phyloP scores from a whole-genome alignment of 805 yeast species.

The Metschnikowia drakensbergensis region DNA sequence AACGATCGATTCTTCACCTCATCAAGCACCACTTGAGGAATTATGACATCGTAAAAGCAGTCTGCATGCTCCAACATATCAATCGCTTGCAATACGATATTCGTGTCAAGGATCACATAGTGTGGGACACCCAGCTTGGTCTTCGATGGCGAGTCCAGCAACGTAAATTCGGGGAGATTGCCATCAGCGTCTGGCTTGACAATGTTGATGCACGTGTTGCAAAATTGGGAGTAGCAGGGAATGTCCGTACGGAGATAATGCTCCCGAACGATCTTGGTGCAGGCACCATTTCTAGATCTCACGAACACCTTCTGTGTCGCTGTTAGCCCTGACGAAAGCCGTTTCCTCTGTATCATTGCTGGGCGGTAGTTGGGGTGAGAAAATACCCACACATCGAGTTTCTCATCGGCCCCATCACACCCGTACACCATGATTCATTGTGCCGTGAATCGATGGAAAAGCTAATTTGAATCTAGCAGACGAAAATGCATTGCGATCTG shows the following conservation, averaged over 20 bases:
- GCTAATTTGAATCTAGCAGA: no score
- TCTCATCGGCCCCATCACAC: conserved; percentile 3
- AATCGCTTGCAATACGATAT: conserved; percentile 81
- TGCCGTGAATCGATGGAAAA: no score
- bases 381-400: neutral
- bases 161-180: conserved; percentile 58
- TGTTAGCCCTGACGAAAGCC: conserved; percentile 43
- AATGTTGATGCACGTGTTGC: conserved; percentile 55
- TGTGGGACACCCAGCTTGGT: conserved; percentile 58
- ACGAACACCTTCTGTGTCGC: conserved; percentile 90
- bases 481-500: no score
- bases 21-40: conserved; percentile 94
- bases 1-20: conserved; percentile 85
- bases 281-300: conserved; percentile 83
- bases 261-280: conserved; percentile 87
- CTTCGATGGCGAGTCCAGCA: conserved; percentile 57
- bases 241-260: conserved; percentile 91
- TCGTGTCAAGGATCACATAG: conserved; percentile 82
- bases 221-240: conserved; percentile 78
- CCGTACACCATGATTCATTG: neutral
- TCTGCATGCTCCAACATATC: conserved; percentile 77
- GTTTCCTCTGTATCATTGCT: conserved; percentile 25
- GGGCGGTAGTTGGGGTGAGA: neutral
- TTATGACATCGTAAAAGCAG: conserved; percentile 81
- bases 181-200: conserved; percentile 65